These are phyloP conservation scores for Metarhizium guizhouense DNA, from an alignment of 2,329 filamentous ascomycete genomes.

Conservation along the genomic window DNA sequence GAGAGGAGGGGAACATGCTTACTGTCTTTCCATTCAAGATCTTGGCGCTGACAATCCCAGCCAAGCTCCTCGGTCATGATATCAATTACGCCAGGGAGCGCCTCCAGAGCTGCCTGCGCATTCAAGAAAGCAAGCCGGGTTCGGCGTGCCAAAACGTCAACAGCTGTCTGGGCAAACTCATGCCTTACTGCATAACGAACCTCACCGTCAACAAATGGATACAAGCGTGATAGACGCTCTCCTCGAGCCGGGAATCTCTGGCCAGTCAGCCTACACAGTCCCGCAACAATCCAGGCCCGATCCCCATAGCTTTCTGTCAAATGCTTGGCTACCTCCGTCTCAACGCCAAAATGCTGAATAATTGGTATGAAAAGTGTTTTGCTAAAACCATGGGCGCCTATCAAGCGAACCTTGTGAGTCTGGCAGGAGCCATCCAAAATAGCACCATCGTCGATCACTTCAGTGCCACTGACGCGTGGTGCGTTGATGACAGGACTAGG, in stretches of 20 bases:
- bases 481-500: constrained; percentile 48
- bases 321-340: constrained; percentile 87
- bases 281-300: constrained; percentile 82
- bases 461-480: constrained; percentile 60
- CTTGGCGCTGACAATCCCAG: constrained; percentile 66
- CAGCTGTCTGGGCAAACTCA: constrained; percentile 86
- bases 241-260: constrained; percentile 76
- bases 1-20: constrained; percentile 16
- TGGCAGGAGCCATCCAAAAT: constrained; percentile 60
- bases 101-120: constrained; percentile 80
- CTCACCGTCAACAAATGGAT: constrained; percentile 89
- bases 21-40: constrained; percentile 73
- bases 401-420: constrained; percentile 71
- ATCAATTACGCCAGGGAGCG: constrained; percentile 77
- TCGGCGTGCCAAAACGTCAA: constrained; percentile 77
- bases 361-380: constrained; percentile 90
- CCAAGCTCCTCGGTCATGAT: constrained; percentile 78
- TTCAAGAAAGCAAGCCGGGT: constrained; percentile 86
- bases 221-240: constrained; percentile 68
- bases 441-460: constrained; percentile 61
- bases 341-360: constrained; percentile 85
- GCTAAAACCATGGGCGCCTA: constrained; percentile 80
- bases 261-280: constrained; percentile 67
- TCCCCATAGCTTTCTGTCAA: constrained; percentile 83
- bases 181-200: constrained; percentile 77